phyloP scores from a whole-genome alignment of 306 rosid species.

The Hippophae gyantsensis region DNA sequence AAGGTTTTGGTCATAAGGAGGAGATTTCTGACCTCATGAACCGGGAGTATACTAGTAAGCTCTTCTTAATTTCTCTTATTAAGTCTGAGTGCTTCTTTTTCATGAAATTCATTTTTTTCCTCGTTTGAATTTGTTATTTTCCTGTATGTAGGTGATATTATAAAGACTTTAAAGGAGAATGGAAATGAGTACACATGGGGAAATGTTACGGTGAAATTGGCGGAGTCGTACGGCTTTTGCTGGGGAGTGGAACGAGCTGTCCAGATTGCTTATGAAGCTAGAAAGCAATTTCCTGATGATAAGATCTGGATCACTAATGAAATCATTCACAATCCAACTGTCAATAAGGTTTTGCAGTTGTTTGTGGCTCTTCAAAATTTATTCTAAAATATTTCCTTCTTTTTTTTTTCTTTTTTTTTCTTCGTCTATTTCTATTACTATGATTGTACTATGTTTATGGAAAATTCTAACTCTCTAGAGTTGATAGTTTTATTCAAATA shows the following conservation, averaged over 20 bases:
- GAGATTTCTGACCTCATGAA: constrained; percentile 80
- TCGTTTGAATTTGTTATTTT: background rate
- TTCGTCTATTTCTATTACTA: background rate
- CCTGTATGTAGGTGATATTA: constrained; percentile 54
- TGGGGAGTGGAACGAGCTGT: constrained; percentile 99
- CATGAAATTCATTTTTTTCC: background rate
- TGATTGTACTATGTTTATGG: background rate
- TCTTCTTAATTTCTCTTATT: background rate
- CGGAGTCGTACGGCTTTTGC: constrained; percentile 87
- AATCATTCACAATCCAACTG: constrained; percentile 93
- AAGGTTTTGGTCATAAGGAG: constrained; percentile 79
- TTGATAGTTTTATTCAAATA: too few species aligned
- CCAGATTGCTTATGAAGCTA: constrained; percentile 96
- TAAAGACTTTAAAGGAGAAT: constrained; percentile 76
- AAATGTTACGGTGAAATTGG: constrained; percentile 76
- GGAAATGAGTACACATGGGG: constrained; percentile 83
- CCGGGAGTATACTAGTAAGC: constrained; percentile 79
- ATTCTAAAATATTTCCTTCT: background rate
- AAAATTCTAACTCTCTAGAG: too few species aligned
- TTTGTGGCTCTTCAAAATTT: background rate
- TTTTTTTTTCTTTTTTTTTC: background rate
- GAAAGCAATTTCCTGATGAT: constrained; percentile 83
- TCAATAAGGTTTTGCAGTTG: constrained; percentile 50
- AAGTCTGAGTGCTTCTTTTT: background rate
- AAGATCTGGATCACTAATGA: constrained; percentile 89